phyloP scores from a whole-genome alignment of 371 early-diverging fungal genomes.

The Haplosporangium sp. region DNA sequence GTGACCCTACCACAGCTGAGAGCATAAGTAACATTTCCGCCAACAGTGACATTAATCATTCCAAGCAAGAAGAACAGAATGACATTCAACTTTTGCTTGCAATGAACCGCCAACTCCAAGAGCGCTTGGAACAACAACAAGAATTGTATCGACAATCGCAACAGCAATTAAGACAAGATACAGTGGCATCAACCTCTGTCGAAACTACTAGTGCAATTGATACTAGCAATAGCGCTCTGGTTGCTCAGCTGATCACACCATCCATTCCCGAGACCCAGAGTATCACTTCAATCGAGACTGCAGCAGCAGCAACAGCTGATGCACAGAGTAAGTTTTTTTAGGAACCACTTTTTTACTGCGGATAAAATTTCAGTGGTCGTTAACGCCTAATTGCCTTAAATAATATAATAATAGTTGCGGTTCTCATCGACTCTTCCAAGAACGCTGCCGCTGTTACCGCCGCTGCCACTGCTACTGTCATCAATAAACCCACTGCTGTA shows the following conservation, averaged over 20 bases:
- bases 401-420: conserved; percentile 8
- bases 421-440: conserved; percentile 23
- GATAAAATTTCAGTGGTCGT: neutral
- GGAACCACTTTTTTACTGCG: neutral
- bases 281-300: conserved; percentile 5
- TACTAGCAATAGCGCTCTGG: conserved; percentile 9
- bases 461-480: neutral
- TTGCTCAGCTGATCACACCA: conserved; percentile 22
- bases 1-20: neutral
- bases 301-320: conserved; percentile 18
- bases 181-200: neutral
- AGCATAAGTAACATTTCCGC: neutral
- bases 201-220: neutral
- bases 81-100: conserved; percentile 25
- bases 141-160: neutral
- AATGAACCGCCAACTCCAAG: conserved; percentile 25
- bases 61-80: conserved; percentile 11
- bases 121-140: conserved; percentile 17
- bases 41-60: neutral
- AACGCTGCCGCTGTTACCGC: neutral
- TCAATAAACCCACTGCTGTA: neutral
- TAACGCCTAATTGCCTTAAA: neutral
- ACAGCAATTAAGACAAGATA: conserved; percentile 8
- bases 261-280: too few relatives aligned
- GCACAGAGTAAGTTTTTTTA: conserved; percentile 29